phyloP scores from a whole-genome alignment of 345 rosid species.

The Erucastrum elatum region DNA sequence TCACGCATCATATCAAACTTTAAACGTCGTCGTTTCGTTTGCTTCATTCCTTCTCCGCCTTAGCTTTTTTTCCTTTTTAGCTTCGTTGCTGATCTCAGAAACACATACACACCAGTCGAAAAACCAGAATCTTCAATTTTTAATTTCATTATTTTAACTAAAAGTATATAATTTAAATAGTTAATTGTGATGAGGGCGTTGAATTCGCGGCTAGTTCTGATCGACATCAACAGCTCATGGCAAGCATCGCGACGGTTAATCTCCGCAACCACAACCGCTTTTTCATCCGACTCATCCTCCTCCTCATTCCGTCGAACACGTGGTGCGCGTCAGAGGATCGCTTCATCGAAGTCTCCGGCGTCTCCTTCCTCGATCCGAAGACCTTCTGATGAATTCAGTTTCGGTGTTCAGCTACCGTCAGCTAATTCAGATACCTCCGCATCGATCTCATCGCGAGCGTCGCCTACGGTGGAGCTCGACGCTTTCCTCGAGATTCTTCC shows the following conservation, averaged over 20 bases:
- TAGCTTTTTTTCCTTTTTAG: conserved; percentile 3
- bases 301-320: conserved; percentile 67
- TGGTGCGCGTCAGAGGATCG: conserved; percentile 47
- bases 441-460: neutral
- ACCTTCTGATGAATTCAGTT: conserved; percentile 58
- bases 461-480: conserved; percentile 57
- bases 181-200: conserved; percentile 51
- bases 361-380: conserved; percentile 34
- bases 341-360: conserved; percentile 45
- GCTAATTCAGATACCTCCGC: conserved; percentile 39
- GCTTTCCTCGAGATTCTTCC: conserved; percentile 79
- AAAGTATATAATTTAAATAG: neutral
- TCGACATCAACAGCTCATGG: conserved; percentile 73
- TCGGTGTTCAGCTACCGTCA: conserved; percentile 42
- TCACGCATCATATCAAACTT: conserved; percentile 14
- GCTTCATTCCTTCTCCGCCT: neutral
- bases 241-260: conserved; percentile 50
- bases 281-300: conserved; percentile 52
- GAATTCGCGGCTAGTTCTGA: conserved; percentile 58
- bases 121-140: neutral
- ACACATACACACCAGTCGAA: neutral
- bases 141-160: conserved; percentile 2
- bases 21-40: conserved; percentile 24
- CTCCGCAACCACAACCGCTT: conserved; percentile 42
- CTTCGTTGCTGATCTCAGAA: conserved; percentile 7